Evolutionary conservation across 352 stramenopile species (phyloP), one percentile per base, ranked within the genome.

Genomic region (Globisporangium heterothallicum): DNA sequence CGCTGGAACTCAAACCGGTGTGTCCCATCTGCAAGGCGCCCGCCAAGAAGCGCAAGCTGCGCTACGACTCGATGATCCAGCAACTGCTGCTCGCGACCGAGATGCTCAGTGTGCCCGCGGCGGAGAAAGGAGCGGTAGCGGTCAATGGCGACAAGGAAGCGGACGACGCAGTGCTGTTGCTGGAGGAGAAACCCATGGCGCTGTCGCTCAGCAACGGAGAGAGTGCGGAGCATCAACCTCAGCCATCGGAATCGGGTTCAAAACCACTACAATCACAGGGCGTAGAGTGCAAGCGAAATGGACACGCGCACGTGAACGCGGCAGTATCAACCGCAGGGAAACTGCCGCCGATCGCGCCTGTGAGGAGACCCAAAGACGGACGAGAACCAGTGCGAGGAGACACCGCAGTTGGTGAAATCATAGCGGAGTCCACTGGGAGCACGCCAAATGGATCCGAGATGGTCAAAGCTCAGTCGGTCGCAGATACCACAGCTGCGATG

Each of bases 21-120:
- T 94, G 84, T 42, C 84, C 84, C 6, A 92, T 94, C 49, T 94
- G 84, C 71, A 94, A 92, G 64, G 62, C 75, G 43, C 74, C 78
- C 7, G 76, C 78, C 42, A 90, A 85, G 45, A 94, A 92, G 68
- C 76, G 84, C 34, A 67, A 63, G 32, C 53, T 94, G 45, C 81
- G 84, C 6, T 75, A 82, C 46, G 84, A 94, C 53, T 70, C 75
- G 16, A 92, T 86, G 54, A 70, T 92, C 44, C 76, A 86, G 55
- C 68, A 86, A 49, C 68, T 94, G 6, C 63, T 88, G 19, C 54
- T 69, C 12, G 80, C 81, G 6, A 76, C 68, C 0, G 74, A 82
- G 36, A 66, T 75, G 45, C 62, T 89, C 6, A 74, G 63, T 34
- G 58, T 59, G 1, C 58, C 70, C 2, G 61, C 67, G n/a, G n/a